A percentile compares a stretch with the other conserved stretches of the same genome.
These are phyloP conservation scores for Fusarium humuli DNA, from an alignment of 2,329 filamentous ascomycete genomes.

Conservation along the genomic window DNA sequence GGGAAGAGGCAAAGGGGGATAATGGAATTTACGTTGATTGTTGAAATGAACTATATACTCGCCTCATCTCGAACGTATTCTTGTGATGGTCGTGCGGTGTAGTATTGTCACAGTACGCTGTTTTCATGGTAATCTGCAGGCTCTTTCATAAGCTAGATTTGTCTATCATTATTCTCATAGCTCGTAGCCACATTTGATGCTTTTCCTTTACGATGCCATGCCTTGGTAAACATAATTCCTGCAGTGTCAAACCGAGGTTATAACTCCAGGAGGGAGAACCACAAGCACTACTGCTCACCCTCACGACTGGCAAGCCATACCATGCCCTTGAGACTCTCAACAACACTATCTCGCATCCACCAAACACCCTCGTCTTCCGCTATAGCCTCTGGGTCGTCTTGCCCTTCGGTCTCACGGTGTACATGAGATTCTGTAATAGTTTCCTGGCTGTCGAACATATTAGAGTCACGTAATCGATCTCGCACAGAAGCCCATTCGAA, in stretches of 20 bases:
- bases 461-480: slow-evolving; percentile 47
- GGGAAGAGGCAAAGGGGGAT: slow-evolving; percentile 48
- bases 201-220: background rate
- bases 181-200: slow-evolving; percentile 30
- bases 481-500: slow-evolving; percentile 68
- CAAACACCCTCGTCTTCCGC: slow-evolving; percentile 55
- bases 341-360: slow-evolving; percentile 67
- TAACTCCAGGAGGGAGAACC: background rate
- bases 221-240: background rate
- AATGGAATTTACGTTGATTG: slow-evolving; percentile 50
- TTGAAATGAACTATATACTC: slow-evolving; percentile 47
- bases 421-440: slow-evolving; percentile 48
- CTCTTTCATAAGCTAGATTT: slow-evolving; percentile 19
- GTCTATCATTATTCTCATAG: slow-evolving; percentile 34
- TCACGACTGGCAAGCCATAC: slow-evolving; percentile 63
- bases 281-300: slow-evolving; percentile 43
- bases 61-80: slow-evolving; percentile 19
- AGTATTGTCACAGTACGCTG: background rate
- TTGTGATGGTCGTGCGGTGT: slow-evolving; percentile 1
- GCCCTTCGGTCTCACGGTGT: slow-evolving; percentile 26
- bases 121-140: background rate
- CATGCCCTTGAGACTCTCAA: slow-evolving; percentile 66
- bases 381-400: slow-evolving; percentile 36
- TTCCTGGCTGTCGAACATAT: slow-evolving; percentile 51
- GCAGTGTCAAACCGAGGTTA: background rate